phyloP scores from a whole-genome alignment of 495 filamentous ascomycete species.

The Cercophora samala region DNA sequence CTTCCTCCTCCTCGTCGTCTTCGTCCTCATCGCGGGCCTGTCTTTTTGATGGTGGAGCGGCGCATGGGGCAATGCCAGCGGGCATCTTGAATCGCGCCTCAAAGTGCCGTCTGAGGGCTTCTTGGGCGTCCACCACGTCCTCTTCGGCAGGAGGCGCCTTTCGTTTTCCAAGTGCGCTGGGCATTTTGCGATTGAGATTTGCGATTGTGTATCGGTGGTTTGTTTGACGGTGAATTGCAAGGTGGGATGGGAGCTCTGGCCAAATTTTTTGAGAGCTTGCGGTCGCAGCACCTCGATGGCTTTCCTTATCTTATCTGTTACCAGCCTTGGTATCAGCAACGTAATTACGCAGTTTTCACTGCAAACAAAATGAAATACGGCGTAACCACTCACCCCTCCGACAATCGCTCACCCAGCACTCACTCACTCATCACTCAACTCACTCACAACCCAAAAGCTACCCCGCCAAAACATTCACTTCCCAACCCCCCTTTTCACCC shows the following conservation, averaged over 20 bases:
- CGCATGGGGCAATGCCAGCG: constrained; percentile 19
- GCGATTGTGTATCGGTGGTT: background rate
- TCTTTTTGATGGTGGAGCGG: constrained; percentile 20
- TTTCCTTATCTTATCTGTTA: constrained; percentile 22
- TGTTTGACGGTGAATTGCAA: background rate
- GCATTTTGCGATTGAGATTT: background rate
- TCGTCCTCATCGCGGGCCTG: constrained; percentile 23
- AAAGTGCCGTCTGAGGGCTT: constrained; percentile 74
- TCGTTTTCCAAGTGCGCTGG: constrained; percentile 41
- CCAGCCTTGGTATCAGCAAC: background rate
- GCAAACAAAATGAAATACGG: background rate
- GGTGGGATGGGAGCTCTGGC: constrained; percentile 5
- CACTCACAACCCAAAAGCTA: background rate
- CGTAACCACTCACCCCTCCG: constrained; percentile 15
- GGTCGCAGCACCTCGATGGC: constrained; percentile 15
- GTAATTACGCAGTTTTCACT: background rate
- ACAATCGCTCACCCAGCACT: constrained; percentile 4
- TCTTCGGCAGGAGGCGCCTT: constrained; percentile 34
- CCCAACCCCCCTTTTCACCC: background rate
- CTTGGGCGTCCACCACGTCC: constrained; percentile 39
- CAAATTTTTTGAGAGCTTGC: constrained; percentile 11
- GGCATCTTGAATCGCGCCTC: constrained; percentile 77
- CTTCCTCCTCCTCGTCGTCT: constrained; percentile 29
- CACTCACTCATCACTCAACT: background rate
- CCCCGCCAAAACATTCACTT: constrained; percentile 5